Evolutionary conservation across 108 stramenopile species (phyloP).

Genomic region (Nannochloropsis granulata): DNA sequence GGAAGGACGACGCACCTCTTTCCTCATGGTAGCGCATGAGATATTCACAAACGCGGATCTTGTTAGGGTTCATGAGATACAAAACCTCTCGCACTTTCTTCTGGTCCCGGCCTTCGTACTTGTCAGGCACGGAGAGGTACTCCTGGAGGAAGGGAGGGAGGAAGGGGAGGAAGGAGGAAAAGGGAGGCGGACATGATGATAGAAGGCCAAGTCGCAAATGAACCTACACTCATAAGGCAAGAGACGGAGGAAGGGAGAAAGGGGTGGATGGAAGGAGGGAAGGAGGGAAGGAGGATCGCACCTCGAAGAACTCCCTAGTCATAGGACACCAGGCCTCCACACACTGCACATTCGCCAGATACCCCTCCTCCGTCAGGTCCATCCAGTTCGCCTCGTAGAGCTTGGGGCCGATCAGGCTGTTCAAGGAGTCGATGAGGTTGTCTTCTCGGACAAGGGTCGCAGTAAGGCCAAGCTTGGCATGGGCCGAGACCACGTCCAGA

Average conservation of each 20-base stretch:
- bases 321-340: conserved; percentile 98
- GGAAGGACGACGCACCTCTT: conserved; percentile 32
- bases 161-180: neutral
- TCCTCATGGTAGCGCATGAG: conserved; percentile 80
- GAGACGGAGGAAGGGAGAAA: neutral
- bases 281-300: neutral
- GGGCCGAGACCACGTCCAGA: conserved; percentile 65
- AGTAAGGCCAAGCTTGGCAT: conserved; percentile 91
- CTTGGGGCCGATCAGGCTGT: conserved; percentile 97
- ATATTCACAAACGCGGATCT: conserved; percentile 75
- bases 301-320: conserved; percentile 79
- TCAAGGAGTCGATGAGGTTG: conserved; percentile 86
- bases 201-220: neutral
- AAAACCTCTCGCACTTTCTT: conserved; percentile 58
- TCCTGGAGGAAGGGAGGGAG: conserved; percentile 35
- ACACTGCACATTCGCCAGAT: conserved; percentile 91
- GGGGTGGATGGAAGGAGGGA: neutral
- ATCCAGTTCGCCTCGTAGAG: conserved; percentile 99
- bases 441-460: conserved; percentile 98
- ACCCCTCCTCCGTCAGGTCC: conserved; percentile 90
- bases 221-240: neutral
- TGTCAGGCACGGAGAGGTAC: conserved; percentile 48
- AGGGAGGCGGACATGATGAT: neutral
- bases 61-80: conserved; percentile 94
- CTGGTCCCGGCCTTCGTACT: neutral